A percentile compares a stretch with the other conserved stretches of the same genome.
These are phyloP conservation scores for Boletellus deceptivus DNA, from an alignment of 1,284 basidiomycete genomes.

Conservation along the genomic window DNA sequence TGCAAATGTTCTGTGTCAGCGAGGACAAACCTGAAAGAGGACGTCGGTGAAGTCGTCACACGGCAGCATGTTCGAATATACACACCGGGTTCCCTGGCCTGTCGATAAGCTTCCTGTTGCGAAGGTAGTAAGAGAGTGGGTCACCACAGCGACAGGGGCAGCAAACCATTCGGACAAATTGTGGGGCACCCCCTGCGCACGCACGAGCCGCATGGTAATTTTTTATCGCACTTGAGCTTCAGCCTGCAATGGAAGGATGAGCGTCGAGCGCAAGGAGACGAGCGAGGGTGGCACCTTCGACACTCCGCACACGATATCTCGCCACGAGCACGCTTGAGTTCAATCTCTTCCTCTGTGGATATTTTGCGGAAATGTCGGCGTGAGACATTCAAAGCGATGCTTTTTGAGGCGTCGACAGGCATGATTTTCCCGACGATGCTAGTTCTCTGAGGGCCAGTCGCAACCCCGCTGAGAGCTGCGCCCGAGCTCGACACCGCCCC, in stretches of 20 bases:
- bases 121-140: conserved; percentile 1
- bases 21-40: conserved; percentile 53
- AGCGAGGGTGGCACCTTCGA: conserved; percentile 34
- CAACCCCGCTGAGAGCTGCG: background rate
- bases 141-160: background rate
- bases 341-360: conserved; percentile 49
- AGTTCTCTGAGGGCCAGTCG: background rate
- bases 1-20: conserved; percentile 71
- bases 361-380: conserved; percentile 44
- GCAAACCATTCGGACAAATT: conserved; percentile 50
- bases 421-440: conserved; percentile 8
- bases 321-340: conserved; percentile 50
- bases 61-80: background rate
- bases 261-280: background rate
- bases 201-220: conserved; percentile 53
- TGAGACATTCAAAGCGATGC: conserved; percentile 17
- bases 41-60: background rate
- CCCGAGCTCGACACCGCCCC: background rate
- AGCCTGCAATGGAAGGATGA: conserved; percentile 39
- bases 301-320: conserved; percentile 62
- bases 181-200: conserved; percentile 43
- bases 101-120: conserved; percentile 47
- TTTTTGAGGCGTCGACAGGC: conserved; percentile 32
- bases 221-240: conserved; percentile 71
- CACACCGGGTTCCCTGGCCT: conserved; percentile 56